A percentile compares a stretch with the other conserved stretches of the same genome.
These are phyloP conservation scores for Rhodamnia argentea DNA, from an alignment of 345 rosid genomes.

Conservation along the genomic window DNA sequence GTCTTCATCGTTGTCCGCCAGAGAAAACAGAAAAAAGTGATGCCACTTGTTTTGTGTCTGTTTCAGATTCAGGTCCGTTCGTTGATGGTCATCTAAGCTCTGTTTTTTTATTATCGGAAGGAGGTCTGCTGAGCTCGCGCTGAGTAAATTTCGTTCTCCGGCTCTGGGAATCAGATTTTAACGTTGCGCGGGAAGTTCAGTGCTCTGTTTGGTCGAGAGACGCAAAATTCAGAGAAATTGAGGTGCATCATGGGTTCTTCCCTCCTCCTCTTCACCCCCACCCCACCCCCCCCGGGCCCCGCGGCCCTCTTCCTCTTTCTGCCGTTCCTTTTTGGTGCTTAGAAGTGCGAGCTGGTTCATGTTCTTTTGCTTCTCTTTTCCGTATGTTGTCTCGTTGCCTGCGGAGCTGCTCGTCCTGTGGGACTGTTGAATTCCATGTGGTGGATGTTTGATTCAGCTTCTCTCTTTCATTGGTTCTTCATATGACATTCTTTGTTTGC, in stretches of 20 bases:
- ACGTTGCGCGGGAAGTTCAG: not conserved
- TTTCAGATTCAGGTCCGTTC: slow-evolving; percentile 2
- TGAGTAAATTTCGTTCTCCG: not conserved
- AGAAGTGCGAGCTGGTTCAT: not conserved
- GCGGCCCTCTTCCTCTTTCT: too few species aligned
- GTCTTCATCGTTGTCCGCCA: not conserved
- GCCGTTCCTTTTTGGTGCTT: not conserved
- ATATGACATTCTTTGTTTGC: not conserved
- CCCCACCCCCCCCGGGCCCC: too few species aligned
- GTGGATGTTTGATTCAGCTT: not conserved
- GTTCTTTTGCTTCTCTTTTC: not conserved
- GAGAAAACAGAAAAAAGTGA: not conserved
- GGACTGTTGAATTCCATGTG: not conserved
- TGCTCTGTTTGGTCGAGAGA: not conserved
- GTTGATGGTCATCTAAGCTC: slow-evolving; percentile 66
- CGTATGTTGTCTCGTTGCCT: not conserved
- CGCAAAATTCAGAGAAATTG: not conserved
- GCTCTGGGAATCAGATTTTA: not conserved
- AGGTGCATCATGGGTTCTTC: not conserved
- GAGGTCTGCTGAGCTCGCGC: not conserved
- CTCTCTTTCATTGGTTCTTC: not conserved
- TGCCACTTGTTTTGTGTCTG: not conserved
- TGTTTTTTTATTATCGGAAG: not conserved
- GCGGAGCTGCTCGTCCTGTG: not conserved
- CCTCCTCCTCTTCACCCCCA: too few species aligned